Conservation (phyloP, 176 grass and related monocot species). For the Zea mays region DNA sequence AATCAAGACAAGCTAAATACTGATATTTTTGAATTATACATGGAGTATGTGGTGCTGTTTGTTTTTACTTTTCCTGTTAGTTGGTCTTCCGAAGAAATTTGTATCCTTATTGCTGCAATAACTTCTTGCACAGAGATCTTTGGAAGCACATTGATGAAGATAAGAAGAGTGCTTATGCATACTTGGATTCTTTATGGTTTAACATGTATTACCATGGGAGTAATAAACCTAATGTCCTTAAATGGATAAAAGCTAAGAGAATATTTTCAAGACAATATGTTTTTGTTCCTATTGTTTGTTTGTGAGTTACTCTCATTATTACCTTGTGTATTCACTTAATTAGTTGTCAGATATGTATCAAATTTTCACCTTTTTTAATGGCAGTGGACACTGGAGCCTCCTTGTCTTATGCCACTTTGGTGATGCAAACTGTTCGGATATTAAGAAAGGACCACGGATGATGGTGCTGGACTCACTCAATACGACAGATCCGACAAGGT, state of each 20-base stretch:
- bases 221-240: constrained; percentile 66
- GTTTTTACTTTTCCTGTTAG: background rate
- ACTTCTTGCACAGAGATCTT: constrained; percentile 55
- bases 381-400: constrained; percentile 90
- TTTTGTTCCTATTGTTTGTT: constrained; percentile 88
- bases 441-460: constrained; percentile 70
- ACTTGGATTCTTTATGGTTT: constrained; percentile 97
- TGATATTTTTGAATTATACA: constrained; percentile 65
- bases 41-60: constrained; percentile 65
- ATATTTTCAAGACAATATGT: constrained; percentile 82
- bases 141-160: constrained; percentile 77
- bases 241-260: constrained; percentile 76
- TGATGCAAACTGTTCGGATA: constrained; percentile 43
- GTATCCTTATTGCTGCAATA: constrained; percentile 30
- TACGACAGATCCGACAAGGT: constrained; percentile 47
- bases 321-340: constrained; percentile 19
- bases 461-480: constrained; percentile 90
- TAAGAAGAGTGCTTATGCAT: constrained; percentile 62
- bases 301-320: constrained; percentile 47
- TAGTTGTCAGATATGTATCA: background rate
- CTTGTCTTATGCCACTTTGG: constrained; percentile 90
- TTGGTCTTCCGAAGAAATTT: constrained; percentile 11
- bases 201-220: constrained; percentile 50
- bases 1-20: constrained; percentile 68
- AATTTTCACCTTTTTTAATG: background rate